Conservation (phyloP, 2,329 filamentous ascomycete genomes). For the Magnaporthiopsis poae region DNA sequence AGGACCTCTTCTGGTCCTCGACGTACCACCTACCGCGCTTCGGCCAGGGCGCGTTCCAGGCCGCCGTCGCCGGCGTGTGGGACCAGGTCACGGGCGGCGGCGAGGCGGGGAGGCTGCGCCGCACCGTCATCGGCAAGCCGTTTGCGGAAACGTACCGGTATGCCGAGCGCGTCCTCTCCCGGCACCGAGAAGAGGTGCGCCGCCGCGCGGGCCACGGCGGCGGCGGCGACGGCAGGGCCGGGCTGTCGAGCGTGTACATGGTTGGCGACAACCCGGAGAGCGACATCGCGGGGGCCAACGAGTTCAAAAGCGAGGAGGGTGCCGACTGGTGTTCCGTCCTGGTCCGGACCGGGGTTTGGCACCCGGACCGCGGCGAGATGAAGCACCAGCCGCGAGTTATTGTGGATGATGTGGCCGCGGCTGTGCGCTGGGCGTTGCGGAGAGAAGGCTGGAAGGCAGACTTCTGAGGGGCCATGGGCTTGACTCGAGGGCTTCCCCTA, state of each 20-base stretch:
- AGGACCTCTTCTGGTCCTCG: constrained; percentile 82
- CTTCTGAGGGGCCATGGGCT: neutral
- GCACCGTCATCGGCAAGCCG: constrained; percentile 75
- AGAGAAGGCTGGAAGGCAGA: constrained; percentile 19
- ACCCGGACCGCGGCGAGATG: constrained; percentile 13
- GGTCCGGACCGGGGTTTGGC: constrained; percentile 25
- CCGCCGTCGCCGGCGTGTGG: constrained; percentile 75
- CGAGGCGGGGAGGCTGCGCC: constrained; percentile 46
- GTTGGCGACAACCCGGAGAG: constrained; percentile 82
- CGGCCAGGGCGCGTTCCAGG: constrained; percentile 83
- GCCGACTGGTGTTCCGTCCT: constrained; percentile 29
- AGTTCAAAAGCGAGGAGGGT: constrained; percentile 54
- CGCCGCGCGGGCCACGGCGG: constrained; percentile 1
- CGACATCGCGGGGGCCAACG: constrained; percentile 81
- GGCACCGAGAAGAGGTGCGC: constrained; percentile 41
- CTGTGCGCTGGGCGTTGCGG: constrained; percentile 22
- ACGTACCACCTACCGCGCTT: constrained; percentile 75
- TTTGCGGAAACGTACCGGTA: constrained; percentile 68
- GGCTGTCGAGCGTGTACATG: constrained; percentile 79
- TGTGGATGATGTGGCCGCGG: constrained; percentile 19
- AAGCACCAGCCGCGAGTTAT: constrained; percentile 18
- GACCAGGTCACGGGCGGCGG: constrained; percentile 54
- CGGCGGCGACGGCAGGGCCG: constrained; percentile 17
- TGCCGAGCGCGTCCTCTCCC: constrained; percentile 63
- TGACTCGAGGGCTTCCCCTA: too few relatives aligned